Evolutionary conservation across 2,329 filamentous ascomycete genomes (phyloP).

Genomic region (Colletotrichum chrysophilum): DNA sequence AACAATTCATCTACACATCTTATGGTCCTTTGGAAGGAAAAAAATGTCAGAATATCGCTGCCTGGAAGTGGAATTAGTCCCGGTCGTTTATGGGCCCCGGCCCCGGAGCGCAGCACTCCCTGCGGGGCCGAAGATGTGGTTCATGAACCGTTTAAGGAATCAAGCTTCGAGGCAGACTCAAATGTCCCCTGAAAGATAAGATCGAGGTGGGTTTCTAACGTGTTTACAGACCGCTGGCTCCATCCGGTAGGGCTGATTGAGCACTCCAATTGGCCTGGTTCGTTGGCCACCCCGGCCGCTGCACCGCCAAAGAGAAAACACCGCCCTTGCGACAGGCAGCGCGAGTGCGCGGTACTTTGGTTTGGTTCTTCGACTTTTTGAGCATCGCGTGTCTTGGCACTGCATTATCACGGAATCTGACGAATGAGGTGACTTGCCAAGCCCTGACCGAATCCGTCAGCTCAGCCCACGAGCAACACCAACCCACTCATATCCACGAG

Average conservation of each 20-base stretch:
- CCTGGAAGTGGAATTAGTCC: background rate
- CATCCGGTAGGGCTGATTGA: background rate
- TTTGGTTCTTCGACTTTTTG: background rate
- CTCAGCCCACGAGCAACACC: background rate
- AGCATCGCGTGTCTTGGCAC: background rate
- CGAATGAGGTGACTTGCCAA: background rate
- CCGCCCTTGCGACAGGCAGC: background rate
- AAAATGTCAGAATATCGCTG: background rate
- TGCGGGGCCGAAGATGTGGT: background rate
- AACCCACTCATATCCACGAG: background rate
- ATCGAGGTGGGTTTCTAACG: background rate
- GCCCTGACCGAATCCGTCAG: background rate
- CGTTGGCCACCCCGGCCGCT: background rate
- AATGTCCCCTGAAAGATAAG: background rate
- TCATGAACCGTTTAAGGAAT: background rate
- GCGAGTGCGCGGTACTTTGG: background rate
- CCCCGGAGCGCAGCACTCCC: background rate
- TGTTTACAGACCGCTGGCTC: background rate
- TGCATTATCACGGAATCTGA: background rate
- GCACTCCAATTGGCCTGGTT: background rate
- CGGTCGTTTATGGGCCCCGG: background rate
- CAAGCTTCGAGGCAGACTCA: background rate
- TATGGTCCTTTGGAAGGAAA: background rate
- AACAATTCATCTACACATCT: background rate
- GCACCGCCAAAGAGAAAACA: background rate